Conservation (phyloP, 2,329 filamentous ascomycete species). For the Verticillium zaregamsianum region DNA sequence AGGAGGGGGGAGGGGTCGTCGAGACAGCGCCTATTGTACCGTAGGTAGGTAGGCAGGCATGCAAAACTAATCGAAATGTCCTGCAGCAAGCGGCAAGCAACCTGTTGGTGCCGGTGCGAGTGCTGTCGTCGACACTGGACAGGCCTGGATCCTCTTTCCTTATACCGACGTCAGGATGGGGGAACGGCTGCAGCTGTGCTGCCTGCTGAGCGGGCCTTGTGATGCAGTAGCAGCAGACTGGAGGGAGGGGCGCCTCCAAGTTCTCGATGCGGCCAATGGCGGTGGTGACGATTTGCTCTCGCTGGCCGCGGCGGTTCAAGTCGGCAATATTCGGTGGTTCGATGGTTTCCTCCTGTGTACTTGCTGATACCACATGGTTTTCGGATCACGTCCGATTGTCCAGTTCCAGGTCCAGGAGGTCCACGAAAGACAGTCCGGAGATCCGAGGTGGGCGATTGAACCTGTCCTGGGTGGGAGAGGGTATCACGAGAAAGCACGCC, state of each 20-base stretch:
- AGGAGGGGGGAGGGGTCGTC: neutral
- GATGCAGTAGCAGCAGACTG: neutral
- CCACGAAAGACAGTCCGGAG: neutral
- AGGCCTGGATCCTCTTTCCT: neutral
- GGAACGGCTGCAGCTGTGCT: neutral
- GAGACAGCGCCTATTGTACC: neutral
- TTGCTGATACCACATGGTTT: neutral
- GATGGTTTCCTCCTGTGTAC: neutral
- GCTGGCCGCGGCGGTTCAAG: neutral
- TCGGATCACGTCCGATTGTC: neutral
- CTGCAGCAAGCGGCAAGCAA: neutral
- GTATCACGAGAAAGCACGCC: neutral
- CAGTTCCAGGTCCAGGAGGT: neutral
- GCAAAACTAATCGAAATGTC: neutral
- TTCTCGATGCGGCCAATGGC: neutral
- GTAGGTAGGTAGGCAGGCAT: too few species aligned
- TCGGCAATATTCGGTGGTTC: neutral
- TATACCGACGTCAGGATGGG: neutral
- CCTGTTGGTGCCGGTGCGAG: neutral
- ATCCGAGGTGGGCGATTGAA: neutral
- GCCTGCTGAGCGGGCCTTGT: neutral
- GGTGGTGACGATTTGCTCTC: neutral
- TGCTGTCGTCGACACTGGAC: neutral
- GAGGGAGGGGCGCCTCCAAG: neutral
- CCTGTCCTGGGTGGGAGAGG: neutral